These are phyloP conservation scores for Aureobasidium subglaciale DNA, from an alignment of 2,329 filamentous ascomycete species.

Conservation along the genomic window DNA sequence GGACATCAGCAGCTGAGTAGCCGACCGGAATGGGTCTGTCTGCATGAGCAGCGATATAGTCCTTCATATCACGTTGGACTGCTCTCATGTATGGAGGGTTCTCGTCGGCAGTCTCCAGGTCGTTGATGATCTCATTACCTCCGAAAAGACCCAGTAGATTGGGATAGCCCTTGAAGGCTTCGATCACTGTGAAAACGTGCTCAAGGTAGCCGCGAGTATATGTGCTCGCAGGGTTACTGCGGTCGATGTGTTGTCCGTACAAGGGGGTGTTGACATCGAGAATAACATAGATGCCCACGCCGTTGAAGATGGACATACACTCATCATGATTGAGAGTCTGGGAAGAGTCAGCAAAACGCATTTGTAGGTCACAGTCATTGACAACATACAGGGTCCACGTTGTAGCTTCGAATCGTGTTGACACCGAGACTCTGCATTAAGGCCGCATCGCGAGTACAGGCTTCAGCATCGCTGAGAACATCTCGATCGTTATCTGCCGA, in stretches of 20 bases:
- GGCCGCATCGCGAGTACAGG: conserved; percentile 56
- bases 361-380: conserved; percentile 22
- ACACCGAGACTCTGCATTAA: conserved; percentile 57
- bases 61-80: conserved; percentile 60
- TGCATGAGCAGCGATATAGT: conserved; percentile 56
- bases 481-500: conserved; percentile 43
- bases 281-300: conserved; percentile 59
- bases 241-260: conserved; percentile 49
- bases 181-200: conserved; percentile 56
- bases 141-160: conserved; percentile 59
- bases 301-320: conserved; percentile 56
- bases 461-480: conserved; percentile 49
- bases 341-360: background rate
- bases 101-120: conserved; percentile 33
- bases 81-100: conserved; percentile 56
- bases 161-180: conserved; percentile 60
- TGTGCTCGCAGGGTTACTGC: conserved; percentile 45
- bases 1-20: conserved; percentile 68
- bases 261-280: conserved; percentile 59
- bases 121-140: conserved; percentile 61
- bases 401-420: conserved; percentile 61
- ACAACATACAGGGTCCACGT: conserved; percentile 43
- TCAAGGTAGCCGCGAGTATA: conserved; percentile 51
- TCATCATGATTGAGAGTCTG: conserved; percentile 49
- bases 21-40: conserved; percentile 56